Conservation (phyloP, 164 flowering plant species). For the Chimonanthus praecox region DNA sequence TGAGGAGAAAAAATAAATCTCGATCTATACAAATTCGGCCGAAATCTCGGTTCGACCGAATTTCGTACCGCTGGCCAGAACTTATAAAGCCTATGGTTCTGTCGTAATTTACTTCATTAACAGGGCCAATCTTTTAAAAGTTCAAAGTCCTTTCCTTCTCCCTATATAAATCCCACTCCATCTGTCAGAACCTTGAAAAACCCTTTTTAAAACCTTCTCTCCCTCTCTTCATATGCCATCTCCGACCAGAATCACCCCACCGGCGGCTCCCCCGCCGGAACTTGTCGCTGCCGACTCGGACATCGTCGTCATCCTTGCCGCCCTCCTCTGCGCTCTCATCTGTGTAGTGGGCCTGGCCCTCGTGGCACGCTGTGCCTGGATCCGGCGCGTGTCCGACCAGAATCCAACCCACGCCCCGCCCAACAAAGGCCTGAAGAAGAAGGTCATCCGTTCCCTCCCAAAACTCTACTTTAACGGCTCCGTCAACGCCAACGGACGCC, state of each 20-base stretch:
- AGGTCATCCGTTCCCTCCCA: slow-evolving; percentile 64
- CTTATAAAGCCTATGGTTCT: background rate
- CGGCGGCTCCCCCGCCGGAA: slow-evolving; percentile 16
- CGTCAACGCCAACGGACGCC: slow-evolving; percentile 19
- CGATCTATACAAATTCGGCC: background rate
- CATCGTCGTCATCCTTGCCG: slow-evolving; percentile 83
- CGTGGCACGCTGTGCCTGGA: slow-evolving; percentile 89
- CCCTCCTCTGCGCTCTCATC: slow-evolving; percentile 79
- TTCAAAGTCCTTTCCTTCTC: background rate
- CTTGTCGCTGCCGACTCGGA: slow-evolving; percentile 47
- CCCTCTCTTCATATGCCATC: background rate
- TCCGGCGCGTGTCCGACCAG: slow-evolving; percentile 32
- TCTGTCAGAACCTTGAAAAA: background rate
- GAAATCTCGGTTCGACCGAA: background rate
- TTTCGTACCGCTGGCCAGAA: background rate
- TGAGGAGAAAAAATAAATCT: no score
- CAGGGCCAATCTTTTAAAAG: background rate
- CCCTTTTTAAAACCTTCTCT: background rate
- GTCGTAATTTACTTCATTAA: background rate
- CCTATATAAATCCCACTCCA: background rate
- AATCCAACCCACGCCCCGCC: slow-evolving; percentile 21
- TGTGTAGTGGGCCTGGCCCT: slow-evolving; percentile 86
- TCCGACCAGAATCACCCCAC: background rate
- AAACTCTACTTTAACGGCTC: slow-evolving; percentile 31
- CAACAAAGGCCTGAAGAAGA: slow-evolving; percentile 86